Evolutionary conservation across 768 basidiomycete genomes (phyloP), one percentile per base, ranked within the genome.

Genomic region (Nidula microcarpa): DNA sequence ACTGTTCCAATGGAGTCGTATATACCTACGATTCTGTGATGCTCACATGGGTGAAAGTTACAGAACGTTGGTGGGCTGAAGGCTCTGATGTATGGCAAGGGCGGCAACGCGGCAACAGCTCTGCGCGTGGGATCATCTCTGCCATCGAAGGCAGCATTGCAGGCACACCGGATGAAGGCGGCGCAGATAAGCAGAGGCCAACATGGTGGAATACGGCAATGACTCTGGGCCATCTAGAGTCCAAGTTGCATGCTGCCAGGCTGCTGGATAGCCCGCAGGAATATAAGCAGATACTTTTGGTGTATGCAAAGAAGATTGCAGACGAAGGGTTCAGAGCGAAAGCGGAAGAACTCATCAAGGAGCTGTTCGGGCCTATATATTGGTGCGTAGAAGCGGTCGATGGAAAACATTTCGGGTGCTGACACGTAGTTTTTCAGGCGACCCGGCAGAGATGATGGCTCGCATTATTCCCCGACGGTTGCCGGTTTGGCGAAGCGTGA

Each of bases 281-380:
- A 69, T 97, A 91, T 69, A 90, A 85, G 66, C 80, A 85, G 60
- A 83, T 82, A 51, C 64, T 98, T 58, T 58, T 85, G 51, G 58
- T 82, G 58, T 98, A 97, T 65, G 87, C 92, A 36, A 89, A 82
- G 74, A 86, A 83, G 70, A 74, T 98, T 41, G 92, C 89, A 35
- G 91, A 97, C 57, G 94, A 96, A 65, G 94, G 89, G 0, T 94
- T 93, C 66, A 75, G 82, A 55, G 87, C 75, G 36, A 94, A 95
- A 66, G 94, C 85, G 14, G 95, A 97, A 66, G 96, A 98, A 67
- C 68, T 99, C 52, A 81, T 96, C 48, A 87, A 82, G 67, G 97
- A 98, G 57, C 75, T 98, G 50, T 85, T 89, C 60, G 94, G 95
- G 13, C 95, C 94, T 0, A 73, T 94, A 37, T 96, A 91, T 69